These are phyloP conservation scores for Colletotrichum sansevieriae DNA, from an alignment of 2,329 filamentous ascomycete species.

Conservation along the genomic window DNA sequence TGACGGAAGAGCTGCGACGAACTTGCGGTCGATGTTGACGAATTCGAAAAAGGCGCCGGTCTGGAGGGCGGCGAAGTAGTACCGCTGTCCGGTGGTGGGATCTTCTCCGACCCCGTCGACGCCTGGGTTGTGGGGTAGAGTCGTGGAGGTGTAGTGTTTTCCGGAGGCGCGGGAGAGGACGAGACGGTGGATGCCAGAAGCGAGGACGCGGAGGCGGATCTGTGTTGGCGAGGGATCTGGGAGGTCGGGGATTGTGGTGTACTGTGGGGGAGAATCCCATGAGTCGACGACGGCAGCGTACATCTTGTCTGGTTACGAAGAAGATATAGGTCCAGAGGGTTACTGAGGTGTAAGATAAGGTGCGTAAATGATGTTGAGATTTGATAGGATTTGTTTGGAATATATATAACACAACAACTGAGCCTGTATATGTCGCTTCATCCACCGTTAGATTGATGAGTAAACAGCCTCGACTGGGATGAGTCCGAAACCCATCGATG, in stretches of 20 bases:
- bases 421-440: not conserved
- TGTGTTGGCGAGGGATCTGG: constrained; percentile 54
- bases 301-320: constrained; percentile 43
- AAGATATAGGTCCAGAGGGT: not conserved
- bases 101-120: constrained; percentile 65
- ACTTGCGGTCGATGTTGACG: constrained; percentile 59
- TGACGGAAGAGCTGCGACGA: constrained; percentile 57
- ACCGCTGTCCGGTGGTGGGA: constrained; percentile 58
- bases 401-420: not conserved
- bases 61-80: constrained; percentile 60
- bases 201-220: constrained; percentile 61
- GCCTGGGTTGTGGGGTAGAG: constrained; percentile 65
- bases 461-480: constrained; percentile 7
- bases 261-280: constrained; percentile 51
- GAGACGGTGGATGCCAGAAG: constrained; percentile 65
- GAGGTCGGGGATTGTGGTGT: constrained; percentile 49
- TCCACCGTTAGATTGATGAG: constrained; percentile 8
- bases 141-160: constrained; percentile 64
- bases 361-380: not conserved
- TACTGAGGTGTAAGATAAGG: too few relatives aligned
- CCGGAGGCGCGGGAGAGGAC: constrained; percentile 67
- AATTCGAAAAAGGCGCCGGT: constrained; percentile 61
- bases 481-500: not conserved
- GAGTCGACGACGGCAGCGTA: constrained; percentile 55
- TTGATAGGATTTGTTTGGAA: not conserved